Base-by-base conservation (phyloP, 2,329 filamentous ascomycete genomes). In the Diplodia seriata region DNA sequence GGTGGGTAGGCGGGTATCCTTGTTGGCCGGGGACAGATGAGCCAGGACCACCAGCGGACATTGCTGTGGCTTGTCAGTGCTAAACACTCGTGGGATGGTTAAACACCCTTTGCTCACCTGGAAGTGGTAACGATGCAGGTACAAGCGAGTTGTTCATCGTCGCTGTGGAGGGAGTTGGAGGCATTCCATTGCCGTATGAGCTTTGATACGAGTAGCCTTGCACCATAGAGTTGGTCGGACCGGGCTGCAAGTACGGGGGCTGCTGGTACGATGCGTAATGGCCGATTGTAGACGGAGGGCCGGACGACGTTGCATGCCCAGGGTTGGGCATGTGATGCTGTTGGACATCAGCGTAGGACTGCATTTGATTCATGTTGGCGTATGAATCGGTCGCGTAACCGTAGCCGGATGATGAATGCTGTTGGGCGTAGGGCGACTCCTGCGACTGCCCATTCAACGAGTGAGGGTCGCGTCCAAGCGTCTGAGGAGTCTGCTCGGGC, bases 291-390 rank as follows among this genome's bases (percentile, higher is more conserved):
- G 89, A 85, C 0, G 93, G 91, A 15, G 92, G 90, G 55, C 91
- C 91, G 26, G 91, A 89, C 77, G 93, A 91, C 11, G 91, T 90
- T 69, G 89, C 85, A 74, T 91, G 91, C 69, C 89, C 85, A 77
- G 92, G 91, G 69, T 90, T 90, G 74, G 91, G 91, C 84, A 96
- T 90, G 80, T 95, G 91, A 74, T 86, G 82, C 71, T 87, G 83
- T 77, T 90, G 86, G 76, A 95, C 93, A 79, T 97, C 95, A 89
- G 96, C 91, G 74, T 97, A 94, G 73, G 89, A 85, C 75, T 89
- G 87, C 74, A 87, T 86, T 80, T 91, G 90, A 83, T 97, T 97
- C 94, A 97, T 97, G 80, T 79, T 83, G 79, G 75, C 76, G 76
- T 83, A 83, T 67, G 76, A 74, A 66, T 76, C 74, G 55, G 72